Base-by-base conservation (phyloP, 441 rosid species). In the Erodium trifolium region DNA sequence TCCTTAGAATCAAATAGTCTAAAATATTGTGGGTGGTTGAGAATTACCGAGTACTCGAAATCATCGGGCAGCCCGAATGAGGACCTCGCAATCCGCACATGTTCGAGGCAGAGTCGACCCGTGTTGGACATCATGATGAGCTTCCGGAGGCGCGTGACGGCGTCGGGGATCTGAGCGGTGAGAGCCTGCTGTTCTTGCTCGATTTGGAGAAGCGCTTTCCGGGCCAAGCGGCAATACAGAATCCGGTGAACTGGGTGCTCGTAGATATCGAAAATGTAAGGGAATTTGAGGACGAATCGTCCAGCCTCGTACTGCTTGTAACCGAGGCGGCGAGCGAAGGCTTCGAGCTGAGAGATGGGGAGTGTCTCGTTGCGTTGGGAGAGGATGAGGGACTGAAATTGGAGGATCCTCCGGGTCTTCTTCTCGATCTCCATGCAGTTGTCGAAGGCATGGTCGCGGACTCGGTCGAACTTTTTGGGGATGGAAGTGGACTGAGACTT, bases 361-460 rank as follows among this genome's bases (percentile, higher is more conserved):
- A 91, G 69, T 12, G 89, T 84, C 27, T 86, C 80, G 67, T 86
- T 87, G 45, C 75, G 81, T 9, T 87, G 97, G 16, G 91, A 85
- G 70, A 89, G 89, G 23, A 94, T 87, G 3, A 91, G 19, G 49
- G 84, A 71, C 59, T 88, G 92, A 74, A 94, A 87, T 65, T 88
- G 92, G 23, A 88, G 63, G 69, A 90, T 90, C 72, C 85, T 87
- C 3, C 96, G 91, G 51, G 79, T 82, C 71, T 91, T 91, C 71
- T 91, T 91, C 85, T 86, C 94, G 70, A 92, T 71, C 78, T 91
- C 99, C 97, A 94, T 91, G 91, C 88, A 94, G 74, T 90, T 82
- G 84, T 94, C 99, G 80, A 65, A 94, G 80, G 89, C 97, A 43
- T 90, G 97, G 75, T 94, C 97, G 69, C 97, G 93, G 9, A 92